phyloP scores from a whole-genome alignment of 2,329 filamentous ascomycete genomes.

The Microdochium nivale region DNA sequence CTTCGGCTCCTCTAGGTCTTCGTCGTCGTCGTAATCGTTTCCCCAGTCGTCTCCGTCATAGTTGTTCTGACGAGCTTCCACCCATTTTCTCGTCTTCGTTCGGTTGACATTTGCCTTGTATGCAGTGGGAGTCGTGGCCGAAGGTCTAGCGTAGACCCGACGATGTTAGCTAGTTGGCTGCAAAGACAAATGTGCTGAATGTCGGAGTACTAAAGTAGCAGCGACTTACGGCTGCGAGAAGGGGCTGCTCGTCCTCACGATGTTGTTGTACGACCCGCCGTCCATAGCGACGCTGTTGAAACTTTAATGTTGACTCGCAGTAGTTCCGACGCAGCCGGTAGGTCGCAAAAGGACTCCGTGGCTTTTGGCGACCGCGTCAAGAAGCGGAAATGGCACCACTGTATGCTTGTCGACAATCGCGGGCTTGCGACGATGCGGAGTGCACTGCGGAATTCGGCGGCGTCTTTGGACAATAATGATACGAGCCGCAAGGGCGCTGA shows the following conservation, averaged over 20 bases:
- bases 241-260: conserved; percentile 12
- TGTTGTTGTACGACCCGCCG: conserved; percentile 15
- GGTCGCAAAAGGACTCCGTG: no score
- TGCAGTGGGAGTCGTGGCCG: conserved; percentile 10
- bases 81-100: conserved; percentile 90
- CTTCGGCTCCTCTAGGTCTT: conserved; percentile 34
- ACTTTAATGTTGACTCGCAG: no score
- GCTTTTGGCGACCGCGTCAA: no score
- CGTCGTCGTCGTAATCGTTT: conserved; percentile 55
- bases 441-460: no score
- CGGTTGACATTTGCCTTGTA: conserved; percentile 86
- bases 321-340: no score
- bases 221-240: conserved; percentile 14
- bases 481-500: no score
- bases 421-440: no score
- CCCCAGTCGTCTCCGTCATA: conserved; percentile 97
- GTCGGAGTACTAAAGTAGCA: not conserved
- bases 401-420: no score
- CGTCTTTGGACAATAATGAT: no score
- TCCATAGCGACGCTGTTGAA: conserved; percentile 10
- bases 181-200: not conserved
- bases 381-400: no score
- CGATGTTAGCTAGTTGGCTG: conserved; percentile 5
- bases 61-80: conserved; percentile 74
- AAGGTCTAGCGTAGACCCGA: conserved; percentile 7